Evolutionary conservation across 495 filamentous ascomycete genomes (phyloP).

Genomic region (Trichodelitschia bisporula): DNA sequence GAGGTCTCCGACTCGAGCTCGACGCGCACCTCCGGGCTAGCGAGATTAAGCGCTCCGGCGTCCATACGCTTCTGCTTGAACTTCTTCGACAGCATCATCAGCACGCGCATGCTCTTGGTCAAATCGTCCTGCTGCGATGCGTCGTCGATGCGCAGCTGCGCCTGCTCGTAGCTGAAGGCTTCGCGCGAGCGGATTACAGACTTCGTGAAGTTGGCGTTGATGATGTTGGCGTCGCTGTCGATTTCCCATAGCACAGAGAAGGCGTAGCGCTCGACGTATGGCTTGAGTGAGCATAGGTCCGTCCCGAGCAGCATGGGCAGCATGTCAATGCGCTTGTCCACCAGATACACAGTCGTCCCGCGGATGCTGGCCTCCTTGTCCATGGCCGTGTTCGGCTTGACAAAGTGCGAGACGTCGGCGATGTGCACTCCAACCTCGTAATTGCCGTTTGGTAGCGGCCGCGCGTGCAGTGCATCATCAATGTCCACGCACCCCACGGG

Average conservation of each 20-base stretch:
- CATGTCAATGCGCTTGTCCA: conserved; percentile 99
- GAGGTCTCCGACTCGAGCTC: conserved; percentile 86
- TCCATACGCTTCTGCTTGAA: conserved; percentile 90
- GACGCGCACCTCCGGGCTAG: conserved; percentile 83
- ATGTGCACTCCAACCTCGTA: conserved; percentile 97
- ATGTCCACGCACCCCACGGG: conserved; percentile 93
- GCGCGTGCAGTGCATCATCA: conserved; percentile 85
- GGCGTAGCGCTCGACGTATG: conserved; percentile 89
- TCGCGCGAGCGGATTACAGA: conserved; percentile 96
- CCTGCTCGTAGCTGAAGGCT: conserved; percentile 93
- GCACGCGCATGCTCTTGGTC: conserved; percentile 67
- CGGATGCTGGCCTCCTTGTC: conserved; percentile 79
- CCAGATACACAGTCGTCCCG: conserved; percentile 90
- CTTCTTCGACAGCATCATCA: conserved; percentile 78
- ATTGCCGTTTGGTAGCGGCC: conserved; percentile 70
- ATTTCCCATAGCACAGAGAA: conserved; percentile 94
- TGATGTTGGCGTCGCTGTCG: conserved; percentile 58
- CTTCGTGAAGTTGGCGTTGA: conserved; percentile 68
- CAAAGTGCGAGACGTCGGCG: conserved; percentile 93
- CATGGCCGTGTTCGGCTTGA: conserved; percentile 94
- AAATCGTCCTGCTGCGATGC: conserved; percentile 60
- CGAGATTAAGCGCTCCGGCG: conserved; percentile 81
- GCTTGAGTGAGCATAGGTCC: conserved; percentile 88
- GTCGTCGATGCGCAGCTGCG: conserved; percentile 83
- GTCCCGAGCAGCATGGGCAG: conserved; percentile 86